A percentile compares a stretch with the other conserved stretches of the same genome.
phyloP scores from a whole-genome alignment of 495 filamentous ascomycete species.

The Rostrohypoxylon terebratum region DNA sequence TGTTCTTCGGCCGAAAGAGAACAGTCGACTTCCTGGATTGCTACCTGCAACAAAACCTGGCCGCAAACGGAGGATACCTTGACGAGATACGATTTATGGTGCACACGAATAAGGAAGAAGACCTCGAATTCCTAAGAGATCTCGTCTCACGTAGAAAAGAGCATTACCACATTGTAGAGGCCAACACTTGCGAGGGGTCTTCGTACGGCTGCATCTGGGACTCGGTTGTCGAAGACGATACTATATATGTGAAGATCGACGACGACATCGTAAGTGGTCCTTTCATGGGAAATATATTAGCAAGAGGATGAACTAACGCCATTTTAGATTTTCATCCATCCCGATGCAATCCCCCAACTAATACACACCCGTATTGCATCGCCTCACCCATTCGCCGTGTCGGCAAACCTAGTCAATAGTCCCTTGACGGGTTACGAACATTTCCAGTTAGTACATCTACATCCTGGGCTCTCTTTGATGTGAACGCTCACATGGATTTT shows the following conservation, averaged over 20 bases:
- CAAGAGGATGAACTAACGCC: conserved; percentile 19
- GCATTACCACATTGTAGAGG: conserved; percentile 44
- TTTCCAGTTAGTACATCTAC: conserved; percentile 42
- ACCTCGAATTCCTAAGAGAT: conserved; percentile 60
- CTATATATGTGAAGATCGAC: conserved; percentile 68
- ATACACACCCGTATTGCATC: conserved; percentile 64
- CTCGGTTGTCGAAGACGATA: conserved; percentile 51
- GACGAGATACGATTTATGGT: conserved; percentile 66
- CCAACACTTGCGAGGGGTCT: conserved; percentile 42
- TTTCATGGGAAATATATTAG: background rate
- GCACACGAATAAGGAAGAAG: conserved; percentile 59
- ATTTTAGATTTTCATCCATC: conserved; percentile 60
- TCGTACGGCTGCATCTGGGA: conserved; percentile 53
- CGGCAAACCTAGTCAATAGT: conserved; percentile 66
- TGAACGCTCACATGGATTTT: conserved; percentile 2
- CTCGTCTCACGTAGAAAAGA: conserved; percentile 43
- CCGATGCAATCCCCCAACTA: conserved; percentile 64
- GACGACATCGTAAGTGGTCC: conserved; percentile 59
- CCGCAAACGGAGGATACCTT: conserved; percentile 63
- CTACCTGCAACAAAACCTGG: conserved; percentile 67
- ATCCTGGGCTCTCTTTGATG: background rate
- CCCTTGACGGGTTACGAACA: conserved; percentile 60
- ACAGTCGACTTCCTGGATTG: conserved; percentile 64
- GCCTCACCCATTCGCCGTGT: conserved; percentile 60
- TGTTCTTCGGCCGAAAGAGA: conserved; percentile 62